Evolutionary conservation across 495 filamentous ascomycete genomes (phyloP), one percentile per base, ranked within the genome.

Genomic region (Rhypophila decipiens): DNA sequence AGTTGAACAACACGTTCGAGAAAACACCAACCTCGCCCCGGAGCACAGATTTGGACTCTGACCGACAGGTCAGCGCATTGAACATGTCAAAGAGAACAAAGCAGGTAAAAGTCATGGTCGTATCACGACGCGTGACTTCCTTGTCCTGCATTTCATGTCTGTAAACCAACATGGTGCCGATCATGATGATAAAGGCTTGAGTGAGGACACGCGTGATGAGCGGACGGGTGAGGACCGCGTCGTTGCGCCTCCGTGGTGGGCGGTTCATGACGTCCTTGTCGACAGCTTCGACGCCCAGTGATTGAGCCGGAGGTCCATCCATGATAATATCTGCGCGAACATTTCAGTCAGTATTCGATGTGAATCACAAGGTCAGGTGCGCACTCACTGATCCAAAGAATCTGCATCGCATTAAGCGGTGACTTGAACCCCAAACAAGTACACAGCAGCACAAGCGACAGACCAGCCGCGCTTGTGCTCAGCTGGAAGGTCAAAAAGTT

Each of bases 21-120:
- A 88, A 85, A 2, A 96, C 55, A 17, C 82, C 72, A 20, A 97
- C 76, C 60, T 98, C 93, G 35, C 90, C 91, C 23, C 82, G 75
- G 19, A 96, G 79, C 4, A 97, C 73, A 24, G 85, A 90, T 59
- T 98, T 98, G 53, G 75, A 77, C 64, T 96, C 91, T 40, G 86
- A 93, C 42, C 93, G 87, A 66, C 93, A 97, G 8, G 88, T 85
- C 12, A 98, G 73, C 0, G 93, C 93, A 64, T 96, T 96, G 73
- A 95, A 94, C 93, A 98, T 97, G 71, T 98, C 93, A 64, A 96
- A 98, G 21, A 97, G 75, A 19, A 98, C 93, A 59, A 98, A 98
- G 67, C 88, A 94, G 18, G 93, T 98, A 64, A 98, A 98, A 1
- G 93, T 98, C 88, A 96, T 96, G 47, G 93, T 98, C 13, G 93